Percentiles rank a stretch among this genome's conserved stretches.
Conservation (phyloP, 306 rosid species). For the Cercis canadensis region DNA sequence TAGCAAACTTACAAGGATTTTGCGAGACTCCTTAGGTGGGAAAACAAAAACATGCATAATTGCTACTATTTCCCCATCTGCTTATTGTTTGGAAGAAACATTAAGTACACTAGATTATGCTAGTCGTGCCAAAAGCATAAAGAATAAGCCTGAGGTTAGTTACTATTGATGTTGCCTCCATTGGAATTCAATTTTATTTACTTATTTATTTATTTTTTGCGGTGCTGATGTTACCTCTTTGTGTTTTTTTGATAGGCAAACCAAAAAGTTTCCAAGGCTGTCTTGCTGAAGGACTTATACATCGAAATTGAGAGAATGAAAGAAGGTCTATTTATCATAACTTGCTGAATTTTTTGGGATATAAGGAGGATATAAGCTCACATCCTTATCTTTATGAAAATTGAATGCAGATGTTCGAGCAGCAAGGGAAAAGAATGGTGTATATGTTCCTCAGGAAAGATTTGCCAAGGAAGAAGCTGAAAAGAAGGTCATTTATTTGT, state of each 20-base stretch:
- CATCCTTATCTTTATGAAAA: slow-evolving; percentile 16
- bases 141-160: slow-evolving; percentile 94
- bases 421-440: slow-evolving; percentile 96
- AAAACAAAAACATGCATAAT: slow-evolving; percentile 97
- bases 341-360: slow-evolving; percentile 19
- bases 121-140: slow-evolving; percentile 88
- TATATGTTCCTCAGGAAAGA: slow-evolving; percentile 88
- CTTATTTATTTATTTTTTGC: slow-evolving; percentile 9
- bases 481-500: slow-evolving; percentile 66
- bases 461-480: slow-evolving; percentile 90
- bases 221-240: slow-evolving; percentile 28
- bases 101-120: slow-evolving; percentile 95
- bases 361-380: slow-evolving; percentile 25
- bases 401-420: slow-evolving; percentile 78
- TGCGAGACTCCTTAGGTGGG: slow-evolving; percentile 96
- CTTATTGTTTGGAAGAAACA: slow-evolving; percentile 86
- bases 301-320: slow-evolving; percentile 88
- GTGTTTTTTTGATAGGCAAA: slow-evolving; percentile 66
- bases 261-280: slow-evolving; percentile 90
- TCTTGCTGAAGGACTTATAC: slow-evolving; percentile 86
- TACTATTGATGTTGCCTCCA: slow-evolving; percentile 25
- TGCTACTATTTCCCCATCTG: slow-evolving; percentile 90
- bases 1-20: slow-evolving; percentile 91
- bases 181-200: neutral
- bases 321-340: slow-evolving; percentile 62